A percentile compares a stretch with the other conserved stretches of the same genome.
These are phyloP conservation scores for Steccherinum ochraceum DNA, from an alignment of 768 basidiomycete species.

Conservation along the genomic window DNA sequence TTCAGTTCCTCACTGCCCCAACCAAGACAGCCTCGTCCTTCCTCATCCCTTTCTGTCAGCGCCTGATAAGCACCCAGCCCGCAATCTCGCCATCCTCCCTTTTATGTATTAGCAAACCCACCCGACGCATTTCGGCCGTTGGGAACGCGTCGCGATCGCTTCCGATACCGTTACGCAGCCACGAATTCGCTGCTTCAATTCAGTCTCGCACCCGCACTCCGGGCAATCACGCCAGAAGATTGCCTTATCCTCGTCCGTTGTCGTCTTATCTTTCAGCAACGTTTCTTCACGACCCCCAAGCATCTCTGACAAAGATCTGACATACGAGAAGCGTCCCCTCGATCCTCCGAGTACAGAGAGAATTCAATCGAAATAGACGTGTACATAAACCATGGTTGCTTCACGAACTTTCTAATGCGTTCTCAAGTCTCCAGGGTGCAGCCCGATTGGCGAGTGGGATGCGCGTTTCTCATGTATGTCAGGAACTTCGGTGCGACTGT, in stretches of 20 bases:
- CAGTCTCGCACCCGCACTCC: too few species aligned
- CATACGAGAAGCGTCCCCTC: too few species aligned
- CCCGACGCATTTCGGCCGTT: not conserved
- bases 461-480: too few species aligned
- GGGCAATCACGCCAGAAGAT: not conserved
- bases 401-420: too few species aligned
- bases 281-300: not conserved
- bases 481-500: too few species aligned
- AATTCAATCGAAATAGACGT: too few species aligned
- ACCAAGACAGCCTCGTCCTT: not conserved
- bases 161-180: not conserved
- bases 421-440: too few species aligned
- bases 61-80: not conserved
- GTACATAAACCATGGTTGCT: too few species aligned
- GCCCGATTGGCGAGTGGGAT: too few species aligned
- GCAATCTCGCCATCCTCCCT: not conserved
- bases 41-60: not conserved
- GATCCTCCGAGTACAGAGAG: too few species aligned
- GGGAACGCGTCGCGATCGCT: not conserved
- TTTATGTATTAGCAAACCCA: not conserved
- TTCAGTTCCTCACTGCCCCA: too few species aligned
- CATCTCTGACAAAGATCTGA: not conserved
- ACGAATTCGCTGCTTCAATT: not conserved
- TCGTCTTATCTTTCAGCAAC: not conserved
- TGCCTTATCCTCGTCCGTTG: not conserved